Base-by-base conservation (phyloP, 176 grass and related monocot species). In the Saccharum officinarum region DNA sequence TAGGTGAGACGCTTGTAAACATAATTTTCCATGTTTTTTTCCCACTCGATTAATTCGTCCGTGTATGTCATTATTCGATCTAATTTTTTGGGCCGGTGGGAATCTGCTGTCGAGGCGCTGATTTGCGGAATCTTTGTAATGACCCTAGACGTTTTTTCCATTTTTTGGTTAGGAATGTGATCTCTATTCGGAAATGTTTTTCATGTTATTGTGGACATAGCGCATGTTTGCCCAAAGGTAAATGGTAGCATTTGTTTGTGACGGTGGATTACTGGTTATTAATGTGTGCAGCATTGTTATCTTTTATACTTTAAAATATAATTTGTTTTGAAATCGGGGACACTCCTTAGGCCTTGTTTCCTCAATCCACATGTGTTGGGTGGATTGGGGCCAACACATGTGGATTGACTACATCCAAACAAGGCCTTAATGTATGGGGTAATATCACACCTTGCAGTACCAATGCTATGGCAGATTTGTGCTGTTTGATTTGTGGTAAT, bases 1-100 rank as follows among this genome's bases (percentile, higher is more conserved):
- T 42, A 86, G 84, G 88, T 90, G 79, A 73, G 73, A 60, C 57
- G 9, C 55, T 47, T 73, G 67, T 86, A 13, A 71, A 73, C 15
- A 36, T 13, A 33, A 26, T 10, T 73, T 73, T 57, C 37, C 22
- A 7, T 26, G 20, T 80, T 68, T 49, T n/a, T n/a, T 38, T 49
- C 10, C 52, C 49, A 23, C 13, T 40, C 5, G 55, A 67, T 55
- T 41, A 14, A 13, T 67, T 80, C 8, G 37, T 79, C 44, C 7
- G 14, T 31, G 30, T 18, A 7, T 38, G 26, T 7, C 11, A 1
- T 67, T 68, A n/a, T 71, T 67, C 50, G 74, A 67, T 79, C 73
- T 30, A 16, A 12, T 13, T 39, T 34, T 37, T 42, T 16, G 37
- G 11, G 6, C 5, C 22, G 3, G 69, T 11, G 7, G 37, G 36